Evolutionary conservation across 192 early-diverging fungal genomes (phyloP).

Genomic region (Coemansia guatemalensis): DNA sequence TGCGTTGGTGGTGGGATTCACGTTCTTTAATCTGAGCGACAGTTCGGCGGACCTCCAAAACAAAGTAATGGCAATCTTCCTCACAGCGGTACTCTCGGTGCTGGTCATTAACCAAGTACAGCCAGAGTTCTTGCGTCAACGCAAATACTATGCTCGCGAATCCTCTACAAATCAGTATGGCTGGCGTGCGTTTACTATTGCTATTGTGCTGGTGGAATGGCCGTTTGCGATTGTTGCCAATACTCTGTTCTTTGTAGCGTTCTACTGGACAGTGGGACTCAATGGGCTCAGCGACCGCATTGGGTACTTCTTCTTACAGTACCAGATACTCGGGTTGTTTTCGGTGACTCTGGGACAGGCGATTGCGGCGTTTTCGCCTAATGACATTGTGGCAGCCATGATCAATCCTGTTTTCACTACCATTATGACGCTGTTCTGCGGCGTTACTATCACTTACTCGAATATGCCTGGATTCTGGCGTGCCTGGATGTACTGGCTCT

Average conservation of each 20-base stretch:
- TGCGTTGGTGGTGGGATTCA: conserved; percentile 63
- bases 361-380: conserved; percentile 58
- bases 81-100: conserved; percentile 55
- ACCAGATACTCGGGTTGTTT: conserved; percentile 55
- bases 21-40: conserved; percentile 64
- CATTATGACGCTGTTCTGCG: conserved; percentile 61
- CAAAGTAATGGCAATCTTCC: conserved; percentile 59
- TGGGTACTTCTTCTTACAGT: conserved; percentile 63
- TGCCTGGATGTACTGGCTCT: conserved; percentile 64
- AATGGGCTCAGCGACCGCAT: conserved; percentile 49
- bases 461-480: conserved; percentile 65
- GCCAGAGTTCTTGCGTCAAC: conserved; percentile 63
- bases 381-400: conserved; percentile 60
- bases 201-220: conserved; percentile 61
- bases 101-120: conserved; percentile 63
- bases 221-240: conserved; percentile 60
- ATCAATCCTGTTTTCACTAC: conserved; percentile 64
- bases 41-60: conserved; percentile 58
- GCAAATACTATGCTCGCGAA: conserved; percentile 62
- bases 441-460: conserved; percentile 60
- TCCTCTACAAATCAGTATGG: conserved; percentile 64
- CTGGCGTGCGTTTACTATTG: conserved; percentile 62
- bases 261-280: conserved; percentile 66
- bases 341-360: conserved; percentile 58
- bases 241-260: conserved; percentile 56